These are phyloP conservation scores for Cadophora luteo-olivacea DNA, from an alignment of 2,329 filamentous ascomycete species.

Conservation along the genomic window DNA sequence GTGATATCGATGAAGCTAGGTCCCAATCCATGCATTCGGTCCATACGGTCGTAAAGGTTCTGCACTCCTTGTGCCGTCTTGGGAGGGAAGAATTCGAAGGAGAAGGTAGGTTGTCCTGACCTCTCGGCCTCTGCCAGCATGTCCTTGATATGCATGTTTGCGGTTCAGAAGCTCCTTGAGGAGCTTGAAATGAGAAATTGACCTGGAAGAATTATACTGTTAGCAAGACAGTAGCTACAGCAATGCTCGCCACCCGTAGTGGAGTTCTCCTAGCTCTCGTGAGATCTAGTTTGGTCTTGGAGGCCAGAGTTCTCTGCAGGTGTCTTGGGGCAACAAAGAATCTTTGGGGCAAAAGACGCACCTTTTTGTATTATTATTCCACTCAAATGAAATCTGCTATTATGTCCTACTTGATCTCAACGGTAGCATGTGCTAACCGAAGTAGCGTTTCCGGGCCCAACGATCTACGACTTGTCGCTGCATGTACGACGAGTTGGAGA, in stretches of 20 bases:
- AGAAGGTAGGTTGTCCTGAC: constrained; percentile 86
- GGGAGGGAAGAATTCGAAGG: constrained; percentile 98
- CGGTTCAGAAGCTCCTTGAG: constrained; percentile 27
- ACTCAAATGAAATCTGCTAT: background rate
- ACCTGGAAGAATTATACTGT: background rate
- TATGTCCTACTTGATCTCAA: constrained; percentile 28
- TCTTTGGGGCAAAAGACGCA: background rate
- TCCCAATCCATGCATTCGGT: constrained; percentile 94
- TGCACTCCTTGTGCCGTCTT: constrained; percentile 98
- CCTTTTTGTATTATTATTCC: constrained; percentile 12
- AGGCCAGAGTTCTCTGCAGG: background rate
- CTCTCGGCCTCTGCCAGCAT: constrained; percentile 85
- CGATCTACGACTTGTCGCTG: constrained; percentile 58
- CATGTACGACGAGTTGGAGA: constrained; percentile 51
- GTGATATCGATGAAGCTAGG: constrained; percentile 98
- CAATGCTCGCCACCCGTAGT: background rate
- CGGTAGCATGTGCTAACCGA: constrained; percentile 47
- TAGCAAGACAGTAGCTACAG: background rate
- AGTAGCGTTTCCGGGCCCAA: constrained; percentile 54
- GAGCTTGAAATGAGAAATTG: constrained; percentile 12
- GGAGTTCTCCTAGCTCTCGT: background rate
- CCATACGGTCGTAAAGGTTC: constrained; percentile 99
- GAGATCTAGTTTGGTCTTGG: background rate
- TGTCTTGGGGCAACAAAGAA: background rate
- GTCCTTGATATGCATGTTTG: constrained; percentile 91